phyloP scores from a whole-genome alignment of 345 rosid species.

The Citrus unshiu region DNA sequence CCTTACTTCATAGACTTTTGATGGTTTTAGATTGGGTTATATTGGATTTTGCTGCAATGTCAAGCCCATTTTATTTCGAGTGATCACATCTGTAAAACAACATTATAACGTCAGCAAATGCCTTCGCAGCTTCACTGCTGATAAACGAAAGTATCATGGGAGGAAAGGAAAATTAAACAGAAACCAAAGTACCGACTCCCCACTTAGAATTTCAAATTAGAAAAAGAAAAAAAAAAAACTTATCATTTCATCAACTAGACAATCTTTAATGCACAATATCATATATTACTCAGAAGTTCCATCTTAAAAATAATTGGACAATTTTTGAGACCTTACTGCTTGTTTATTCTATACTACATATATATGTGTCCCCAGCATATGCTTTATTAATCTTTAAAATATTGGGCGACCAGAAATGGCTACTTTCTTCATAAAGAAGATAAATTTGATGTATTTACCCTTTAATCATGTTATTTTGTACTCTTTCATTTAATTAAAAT shows the following conservation, averaged over 20 bases:
- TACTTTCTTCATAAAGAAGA: constrained; percentile 19
- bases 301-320: not conserved
- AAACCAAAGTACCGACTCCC: not conserved
- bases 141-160: too few species aligned
- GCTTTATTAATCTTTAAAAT: not conserved
- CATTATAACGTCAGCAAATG: too few species aligned
- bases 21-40: not conserved
- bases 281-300: not conserved
- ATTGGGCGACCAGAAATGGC: not conserved
- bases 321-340: constrained; percentile 1
- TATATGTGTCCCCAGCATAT: not conserved
- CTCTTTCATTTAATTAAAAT: not conserved
- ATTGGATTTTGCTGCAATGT: not conserved
- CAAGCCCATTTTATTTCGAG: too few species aligned
- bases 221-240: not conserved
- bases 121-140: too few species aligned
- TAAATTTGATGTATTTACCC: constrained; percentile 2
- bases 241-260: not conserved
- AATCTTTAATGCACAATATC: not conserved
- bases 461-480: constrained; percentile 24
- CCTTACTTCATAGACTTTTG: not conserved
- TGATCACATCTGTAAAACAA: too few species aligned
- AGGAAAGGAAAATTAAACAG: too few species aligned
- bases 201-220: not conserved
- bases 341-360: not conserved